These are phyloP conservation scores for Erigeron philadelphicus DNA, from an alignment of 140 eudicot species.

Conservation along the genomic window DNA sequence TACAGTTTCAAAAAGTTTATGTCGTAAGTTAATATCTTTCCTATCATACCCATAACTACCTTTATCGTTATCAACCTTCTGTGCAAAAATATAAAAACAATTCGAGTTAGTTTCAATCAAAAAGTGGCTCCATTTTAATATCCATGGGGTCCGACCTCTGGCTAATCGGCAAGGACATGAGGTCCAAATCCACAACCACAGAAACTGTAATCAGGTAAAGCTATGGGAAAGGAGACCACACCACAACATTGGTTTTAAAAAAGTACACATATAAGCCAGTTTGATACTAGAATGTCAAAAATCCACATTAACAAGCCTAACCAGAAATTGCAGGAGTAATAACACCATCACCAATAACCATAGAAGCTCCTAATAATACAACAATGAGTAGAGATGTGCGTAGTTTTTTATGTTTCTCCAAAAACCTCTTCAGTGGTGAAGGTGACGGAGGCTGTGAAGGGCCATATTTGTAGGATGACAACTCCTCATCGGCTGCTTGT, in stretches of 20 bases:
- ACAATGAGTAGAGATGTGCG: constrained; percentile 58
- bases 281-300: background rate
- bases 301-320: constrained; percentile 16
- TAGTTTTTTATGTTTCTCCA: constrained; percentile 69
- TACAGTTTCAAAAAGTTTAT: background rate
- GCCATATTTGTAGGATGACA: constrained; percentile 72
- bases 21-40: background rate
- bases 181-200: background rate
- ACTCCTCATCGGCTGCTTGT: constrained; percentile 96
- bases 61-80: too few species aligned
- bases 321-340: constrained; percentile 88
- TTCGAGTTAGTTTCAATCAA: too few species aligned
- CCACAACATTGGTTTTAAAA: too few species aligned
- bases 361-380: constrained; percentile 73
- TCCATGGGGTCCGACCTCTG: background rate
- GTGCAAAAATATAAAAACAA: too few species aligned
- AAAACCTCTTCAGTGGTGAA: constrained; percentile 57
- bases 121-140: too few species aligned
- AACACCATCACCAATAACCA: constrained; percentile 90
- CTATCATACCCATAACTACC: background rate
- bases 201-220: background rate
- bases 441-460: constrained; percentile 39
- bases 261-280: too few species aligned
- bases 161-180: background rate
- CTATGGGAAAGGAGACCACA: background rate